Conservation (phyloP, 371 early-diverging fungal species). For the Batkoa obscura region DNA sequence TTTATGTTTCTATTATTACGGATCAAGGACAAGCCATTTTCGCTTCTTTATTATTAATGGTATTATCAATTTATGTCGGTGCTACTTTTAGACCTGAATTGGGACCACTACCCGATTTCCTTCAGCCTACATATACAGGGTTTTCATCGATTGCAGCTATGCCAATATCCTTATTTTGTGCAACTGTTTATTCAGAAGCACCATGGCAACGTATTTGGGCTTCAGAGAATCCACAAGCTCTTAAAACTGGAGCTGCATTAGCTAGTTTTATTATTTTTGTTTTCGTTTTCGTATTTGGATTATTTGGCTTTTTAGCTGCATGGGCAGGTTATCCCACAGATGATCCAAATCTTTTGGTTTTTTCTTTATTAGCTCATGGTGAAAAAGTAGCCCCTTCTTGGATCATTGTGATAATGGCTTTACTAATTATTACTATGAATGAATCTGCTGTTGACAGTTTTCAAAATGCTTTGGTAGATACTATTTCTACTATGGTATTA, state of each 20-base stretch:
- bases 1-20: constrained; percentile 31
- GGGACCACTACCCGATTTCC: constrained; percentile 14
- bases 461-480: constrained; percentile 31
- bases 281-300: constrained; percentile 29
- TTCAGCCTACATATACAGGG: constrained; percentile 25
- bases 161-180: constrained; percentile 23
- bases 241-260: constrained; percentile 19
- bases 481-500: constrained; percentile 21
- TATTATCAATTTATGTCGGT: constrained; percentile 24
- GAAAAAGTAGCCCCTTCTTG: constrained; percentile 15
- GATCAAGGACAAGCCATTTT: constrained; percentile 30
- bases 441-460: constrained; percentile 29
- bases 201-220: constrained; percentile 45
- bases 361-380: constrained; percentile 20
- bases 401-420: constrained; percentile 15
- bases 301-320: constrained; percentile 27
- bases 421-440: constrained; percentile 30
- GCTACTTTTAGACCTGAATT: constrained; percentile 22
- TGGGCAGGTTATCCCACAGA: constrained; percentile 21
- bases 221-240: constrained; percentile 20
- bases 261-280: constrained; percentile 17
- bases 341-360: constrained; percentile 18
- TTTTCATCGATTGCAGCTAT: constrained; percentile 23
- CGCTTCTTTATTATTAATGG: constrained; percentile 15
- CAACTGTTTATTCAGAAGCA: constrained; percentile 31